Percentiles rank a stretch among this genome's conserved stretches.
phyloP scores from a whole-genome alignment of 2,329 filamentous ascomycete genomes.

The Claviceps sp. region DNA sequence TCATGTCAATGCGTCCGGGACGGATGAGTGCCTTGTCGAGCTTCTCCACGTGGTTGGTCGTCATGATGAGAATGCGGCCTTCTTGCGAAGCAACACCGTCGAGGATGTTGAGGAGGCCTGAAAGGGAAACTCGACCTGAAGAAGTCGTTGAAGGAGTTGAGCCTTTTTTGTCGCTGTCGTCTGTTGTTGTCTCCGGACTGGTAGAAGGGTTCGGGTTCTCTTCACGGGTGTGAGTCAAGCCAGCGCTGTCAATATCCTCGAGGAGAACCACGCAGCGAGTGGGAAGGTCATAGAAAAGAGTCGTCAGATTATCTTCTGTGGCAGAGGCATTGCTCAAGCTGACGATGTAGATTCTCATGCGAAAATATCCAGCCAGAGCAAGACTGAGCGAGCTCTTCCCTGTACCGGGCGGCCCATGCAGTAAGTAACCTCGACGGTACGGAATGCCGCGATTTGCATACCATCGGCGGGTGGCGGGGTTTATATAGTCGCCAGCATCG shows the following conservation, averaged over 20 bases:
- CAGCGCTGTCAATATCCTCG: conserved; percentile 64
- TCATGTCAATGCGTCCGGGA: conserved; percentile 48
- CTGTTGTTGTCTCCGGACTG: conserved; percentile 3
- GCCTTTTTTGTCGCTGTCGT: conserved; percentile 2
- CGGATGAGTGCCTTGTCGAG: conserved; percentile 50
- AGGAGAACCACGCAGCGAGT: conserved; percentile 59
- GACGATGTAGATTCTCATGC: conserved; percentile 59
- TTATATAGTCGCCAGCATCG: conserved; percentile 50
- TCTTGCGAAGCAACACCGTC: conserved; percentile 58
- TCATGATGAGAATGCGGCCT: conserved; percentile 51
- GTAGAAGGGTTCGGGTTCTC: conserved; percentile 6
- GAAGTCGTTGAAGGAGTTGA: conserved; percentile 2
- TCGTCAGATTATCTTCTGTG: conserved; percentile 50
- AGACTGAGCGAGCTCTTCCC: conserved; percentile 64
- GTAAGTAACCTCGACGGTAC: conserved; percentile 70
- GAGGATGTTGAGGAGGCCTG: conserved; percentile 67
- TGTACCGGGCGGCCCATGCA: conserved; percentile 69
- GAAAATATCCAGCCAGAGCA: conserved; percentile 56
- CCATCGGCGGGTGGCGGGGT: conserved; percentile 55
- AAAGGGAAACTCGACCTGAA: conserved; percentile 46
- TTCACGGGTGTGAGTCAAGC: conserved; percentile 48
- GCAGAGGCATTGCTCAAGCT: conserved; percentile 49
- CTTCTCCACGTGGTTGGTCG: conserved; percentile 49
- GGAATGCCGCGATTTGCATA: conserved; percentile 76
- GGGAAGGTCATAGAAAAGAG: conserved; percentile 54